A percentile compares a stretch with the other conserved stretches of the same genome.
These are phyloP conservation scores for Geranium rotundifolium DNA, from an alignment of 345 rosid genomes.

Conservation along the genomic window DNA sequence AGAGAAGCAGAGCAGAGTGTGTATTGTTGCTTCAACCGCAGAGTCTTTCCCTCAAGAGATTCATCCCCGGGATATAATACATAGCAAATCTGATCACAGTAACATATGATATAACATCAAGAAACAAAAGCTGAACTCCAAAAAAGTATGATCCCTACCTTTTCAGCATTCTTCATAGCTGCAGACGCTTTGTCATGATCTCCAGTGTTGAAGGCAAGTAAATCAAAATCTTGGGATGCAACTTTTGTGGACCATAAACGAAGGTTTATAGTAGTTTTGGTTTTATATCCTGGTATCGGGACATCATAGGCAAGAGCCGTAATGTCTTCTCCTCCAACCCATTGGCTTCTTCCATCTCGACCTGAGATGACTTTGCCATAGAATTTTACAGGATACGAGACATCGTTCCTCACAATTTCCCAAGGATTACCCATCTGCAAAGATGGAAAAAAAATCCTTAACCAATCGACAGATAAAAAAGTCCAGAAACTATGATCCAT, in stretches of 20 bases:
- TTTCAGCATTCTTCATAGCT: conserved; percentile 33
- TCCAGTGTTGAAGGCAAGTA: conserved; percentile 26
- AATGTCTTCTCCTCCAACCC: conserved; percentile 38
- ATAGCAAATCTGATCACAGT: conserved; percentile 33
- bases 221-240: conserved; percentile 28
- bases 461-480: too few species aligned
- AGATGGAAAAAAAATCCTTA: neutral
- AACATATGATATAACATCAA: neutral
- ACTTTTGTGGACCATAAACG: conserved; percentile 45
- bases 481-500: neutral
- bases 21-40: conserved; percentile 43
- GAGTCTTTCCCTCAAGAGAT: conserved; percentile 35
- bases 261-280: conserved; percentile 37
- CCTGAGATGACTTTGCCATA: conserved; percentile 26
- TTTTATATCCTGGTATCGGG: conserved; percentile 42
- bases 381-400: conserved; percentile 36
- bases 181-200: conserved; percentile 43
- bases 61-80: conserved; percentile 43
- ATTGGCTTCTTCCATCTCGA: conserved; percentile 32
- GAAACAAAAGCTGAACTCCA: neutral
- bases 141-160: conserved; percentile 15
- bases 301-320: conserved; percentile 34
- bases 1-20: conserved; percentile 45
- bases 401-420: conserved; percentile 40
- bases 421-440: conserved; percentile 47